Evolutionary conservation across 1,139 yeast genomes (phyloP).

Genomic region (Protomyces macrosporus): DNA sequence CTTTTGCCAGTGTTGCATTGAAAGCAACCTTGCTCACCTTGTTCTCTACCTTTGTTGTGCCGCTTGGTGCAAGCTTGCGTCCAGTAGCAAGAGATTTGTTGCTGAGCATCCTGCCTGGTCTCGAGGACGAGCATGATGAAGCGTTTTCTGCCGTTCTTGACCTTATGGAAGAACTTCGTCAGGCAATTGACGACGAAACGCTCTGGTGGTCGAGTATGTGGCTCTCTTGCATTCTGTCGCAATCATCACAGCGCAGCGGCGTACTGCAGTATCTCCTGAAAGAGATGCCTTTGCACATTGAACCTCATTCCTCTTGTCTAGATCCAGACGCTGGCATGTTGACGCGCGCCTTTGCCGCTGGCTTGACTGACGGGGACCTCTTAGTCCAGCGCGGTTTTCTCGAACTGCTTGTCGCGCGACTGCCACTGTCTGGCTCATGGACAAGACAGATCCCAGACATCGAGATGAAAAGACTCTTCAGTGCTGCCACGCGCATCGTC

Average conservation of each 20-base stretch:
- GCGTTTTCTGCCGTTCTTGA: slow-evolving; percentile 58
- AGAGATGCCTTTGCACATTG: neutral
- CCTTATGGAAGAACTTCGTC: slow-evolving; percentile 56
- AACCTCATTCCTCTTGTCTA: neutral
- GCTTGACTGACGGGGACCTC: slow-evolving; percentile 57
- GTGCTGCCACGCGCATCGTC: slow-evolving; percentile 60
- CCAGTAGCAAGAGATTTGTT: slow-evolving; percentile 62
- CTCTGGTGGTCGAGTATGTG: slow-evolving; percentile 85
- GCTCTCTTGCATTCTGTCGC: slow-evolving; percentile 65
- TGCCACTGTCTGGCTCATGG: slow-evolving; percentile 61
- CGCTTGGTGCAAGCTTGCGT: slow-evolving; percentile 51
- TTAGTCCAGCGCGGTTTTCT: slow-evolving; percentile 85
- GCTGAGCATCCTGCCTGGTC: slow-evolving; percentile 72
- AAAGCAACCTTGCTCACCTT: slow-evolving; percentile 54
- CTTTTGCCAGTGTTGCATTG: slow-evolving; percentile 82
- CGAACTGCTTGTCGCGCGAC: slow-evolving; percentile 64
- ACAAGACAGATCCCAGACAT: slow-evolving; percentile 51
- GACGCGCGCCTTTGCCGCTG: slow-evolving; percentile 64
- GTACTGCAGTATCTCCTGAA: slow-evolving; percentile 43
- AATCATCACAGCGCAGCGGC: slow-evolving; percentile 34
- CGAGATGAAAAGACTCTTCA: slow-evolving; percentile 39
- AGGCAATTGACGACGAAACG: slow-evolving; percentile 54
- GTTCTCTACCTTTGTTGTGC: slow-evolving; percentile 53
- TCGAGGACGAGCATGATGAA: slow-evolving; percentile 89
- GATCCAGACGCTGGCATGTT: slow-evolving; percentile 69